These are phyloP conservation scores for Favolaschia claudopus DNA, from an alignment of 768 basidiomycete species.

Conservation along the genomic window DNA sequence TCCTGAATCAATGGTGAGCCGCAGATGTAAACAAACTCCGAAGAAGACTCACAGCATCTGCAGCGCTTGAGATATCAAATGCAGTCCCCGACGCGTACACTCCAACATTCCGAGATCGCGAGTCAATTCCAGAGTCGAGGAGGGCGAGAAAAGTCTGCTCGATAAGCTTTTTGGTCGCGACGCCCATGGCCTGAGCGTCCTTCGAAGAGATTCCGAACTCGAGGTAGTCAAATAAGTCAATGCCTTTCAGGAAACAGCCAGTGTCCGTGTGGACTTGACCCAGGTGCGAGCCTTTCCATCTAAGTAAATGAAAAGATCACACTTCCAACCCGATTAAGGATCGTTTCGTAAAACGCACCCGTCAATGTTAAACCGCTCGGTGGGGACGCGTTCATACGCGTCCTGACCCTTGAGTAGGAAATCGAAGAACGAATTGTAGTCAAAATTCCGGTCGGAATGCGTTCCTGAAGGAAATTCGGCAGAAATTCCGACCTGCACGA, in stretches of 20 bases:
- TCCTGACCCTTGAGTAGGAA: conserved; percentile 43
- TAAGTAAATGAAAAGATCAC: conserved; percentile 13
- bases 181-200: conserved; percentile 44
- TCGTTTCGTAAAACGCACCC: conserved; percentile 29
- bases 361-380: conserved; percentile 42
- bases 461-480: conserved; percentile 47
- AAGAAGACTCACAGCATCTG: conserved; percentile 35
- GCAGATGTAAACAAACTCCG: not conserved
- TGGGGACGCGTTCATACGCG: conserved; percentile 40
- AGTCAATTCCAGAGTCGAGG: conserved; percentile 57
- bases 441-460: conserved; percentile 36
- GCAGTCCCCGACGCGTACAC: conserved; percentile 46
- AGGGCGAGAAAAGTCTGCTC: conserved; percentile 51
- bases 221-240: conserved; percentile 43
- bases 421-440: conserved; percentile 43
- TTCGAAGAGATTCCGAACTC: conserved; percentile 48
- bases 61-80: conserved; percentile 20
- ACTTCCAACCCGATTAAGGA: not conserved
- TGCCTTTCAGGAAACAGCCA: conserved; percentile 48
- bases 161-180: conserved; percentile 43
- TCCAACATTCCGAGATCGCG: conserved; percentile 50
- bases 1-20: conserved; percentile 34
- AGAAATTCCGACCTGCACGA: conserved; percentile 46
- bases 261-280: conserved; percentile 37
- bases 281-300: conserved; percentile 35